Base-by-base conservation (phyloP, 192 early-diverging fungal species). In the Obelidium mucronatum region DNA sequence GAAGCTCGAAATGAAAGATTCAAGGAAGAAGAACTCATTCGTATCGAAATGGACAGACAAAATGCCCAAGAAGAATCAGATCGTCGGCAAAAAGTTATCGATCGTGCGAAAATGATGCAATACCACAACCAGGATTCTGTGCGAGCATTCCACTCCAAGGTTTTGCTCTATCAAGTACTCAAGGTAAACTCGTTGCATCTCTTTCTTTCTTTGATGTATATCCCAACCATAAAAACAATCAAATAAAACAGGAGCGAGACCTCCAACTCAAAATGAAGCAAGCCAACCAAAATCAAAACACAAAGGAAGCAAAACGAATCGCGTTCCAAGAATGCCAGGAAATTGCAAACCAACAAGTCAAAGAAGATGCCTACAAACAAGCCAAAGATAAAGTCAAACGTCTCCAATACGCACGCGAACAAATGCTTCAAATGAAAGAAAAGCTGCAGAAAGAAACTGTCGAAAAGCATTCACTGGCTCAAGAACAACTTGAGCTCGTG, bases 61-160 rank as follows among this genome's bases (percentile, higher is more conserved):
- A 75, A 79, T 54, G 74, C 75, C 17, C 53, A 24, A 15, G 85
- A 81, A 28, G 84, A 83, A 60, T 30, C 56, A 3, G 39, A 35
- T 40, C 51, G 80, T n/a, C 55, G 85, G 37, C n/a, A 73, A 31
- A 62, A 52, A 33, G 55, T 78, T 30, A 82, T 86, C 31, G 81
- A 79, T 1, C 55, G 82, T 34, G 85, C 85, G 2, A 82, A 81
- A 79, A 36, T 40, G 73, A 30, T 84, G 61, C 82, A 80, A 75
- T 86, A 84, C 54, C 54, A 58, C 52, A 76, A 86, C 54, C 80
- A 77, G 4, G 85, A 86, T 44, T 6, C 48, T 13, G 85, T 86
- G 22, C 81, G 82, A 63, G 70, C 67, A 8, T 86, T 86, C 59
- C 82, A 86, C 60, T 63, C 67, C 40, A 75, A 74, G 54, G 74